Percentiles rank a stretch among this genome's conserved stretches.
Evolutionary conservation across 306 rosid species (phyloP).

Genomic region (Cercis canadensis): DNA sequence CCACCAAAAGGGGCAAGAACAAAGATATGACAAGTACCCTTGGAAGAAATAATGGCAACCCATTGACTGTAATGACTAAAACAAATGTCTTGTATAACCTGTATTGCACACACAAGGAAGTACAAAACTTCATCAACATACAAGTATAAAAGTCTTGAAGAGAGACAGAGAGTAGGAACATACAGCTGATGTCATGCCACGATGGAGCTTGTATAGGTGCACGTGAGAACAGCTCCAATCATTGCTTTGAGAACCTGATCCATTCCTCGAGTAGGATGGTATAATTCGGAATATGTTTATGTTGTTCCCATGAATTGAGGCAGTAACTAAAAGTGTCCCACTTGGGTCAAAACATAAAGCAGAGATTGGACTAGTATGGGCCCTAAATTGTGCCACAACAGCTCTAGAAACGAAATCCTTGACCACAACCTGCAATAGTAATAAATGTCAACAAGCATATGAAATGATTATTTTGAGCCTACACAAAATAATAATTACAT

Average conservation of each 20-base stretch:
- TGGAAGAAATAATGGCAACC: conserved; percentile 80
- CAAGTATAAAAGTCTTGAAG: conserved; percentile 32
- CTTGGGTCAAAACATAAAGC: conserved; percentile 93
- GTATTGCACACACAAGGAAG: conserved; percentile 39
- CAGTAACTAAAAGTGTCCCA: conserved; percentile 89
- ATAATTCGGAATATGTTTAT: conserved; percentile 84
- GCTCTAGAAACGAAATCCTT: conserved; percentile 80
- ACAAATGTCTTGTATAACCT: conserved; percentile 95
- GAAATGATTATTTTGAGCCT: conserved; percentile 34
- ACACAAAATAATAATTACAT: conserved; percentile 16
- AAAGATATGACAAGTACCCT: conserved; percentile 89
- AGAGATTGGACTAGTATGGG: conserved; percentile 90
- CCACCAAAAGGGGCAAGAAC: conserved; percentile 89
- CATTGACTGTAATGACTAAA: conserved; percentile 87
- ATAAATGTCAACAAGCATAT: conserved; percentile 28
- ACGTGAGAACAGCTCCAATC: conserved; percentile 80
- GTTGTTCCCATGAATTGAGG: conserved; percentile 87
- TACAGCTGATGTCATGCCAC: conserved; percentile 95
- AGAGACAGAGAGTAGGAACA: conserved; percentile 43
- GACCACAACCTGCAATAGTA: conserved; percentile 76
- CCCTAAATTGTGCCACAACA: conserved; percentile 83
- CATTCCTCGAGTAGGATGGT: conserved; percentile 69
- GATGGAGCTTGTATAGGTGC: conserved; percentile 93
- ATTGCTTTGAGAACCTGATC: conserved; percentile 64
- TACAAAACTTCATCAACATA: conserved; percentile 34